Evolutionary conservation across 2,329 filamentous ascomycete genomes (phyloP), one percentile per base, ranked within the genome.

Genomic region (Colletotrichum cuscutae): DNA sequence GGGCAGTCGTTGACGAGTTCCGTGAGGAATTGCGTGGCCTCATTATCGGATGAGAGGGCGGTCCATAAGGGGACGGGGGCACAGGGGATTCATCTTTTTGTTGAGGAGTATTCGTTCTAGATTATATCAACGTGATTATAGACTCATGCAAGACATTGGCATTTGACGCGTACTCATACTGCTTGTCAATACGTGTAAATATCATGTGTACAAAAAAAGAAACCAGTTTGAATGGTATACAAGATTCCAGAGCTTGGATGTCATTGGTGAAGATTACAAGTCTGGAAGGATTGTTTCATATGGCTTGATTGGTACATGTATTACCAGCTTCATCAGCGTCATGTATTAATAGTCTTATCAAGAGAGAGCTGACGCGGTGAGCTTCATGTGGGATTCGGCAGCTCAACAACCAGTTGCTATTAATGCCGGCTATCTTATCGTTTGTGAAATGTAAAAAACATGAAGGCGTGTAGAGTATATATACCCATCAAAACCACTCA

Each of bases 31-130:
- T 86, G 84, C 69, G 89, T 91, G 3, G 86, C 87, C 2, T 81
- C 80, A 35, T 74, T 91, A 73, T 90, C 88, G 65, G 89, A 92
- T 76, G 89, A 91, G 80, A 81, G 90, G 53, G 90, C 87, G 0
- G 89, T 91, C 26, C 90, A 91, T 77, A 92, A 92, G 78, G 90
- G 90, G 5, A 91, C 89, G 0, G 89, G 89, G 1, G 89, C 90
- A 0, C 90, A 92, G 77, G 90, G 90, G 0, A 91, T 92, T 53
- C 86, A 88, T 77, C 77, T 91, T 68, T 86, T 90, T 77, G 89
- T 88, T 1, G 90, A 91, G 75, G 89, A 91, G 78, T 91, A 91
- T 78, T 85, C 84, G 28, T 89, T 89, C 74, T 89, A 77, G 77
- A 65, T 15, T 9, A 49, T 49, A 49, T 49, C 19, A 7, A 49